These are phyloP conservation scores for Aureobasidium melanogenum DNA, from an alignment of 2,329 filamentous ascomycete genomes.

Conservation along the genomic window DNA sequence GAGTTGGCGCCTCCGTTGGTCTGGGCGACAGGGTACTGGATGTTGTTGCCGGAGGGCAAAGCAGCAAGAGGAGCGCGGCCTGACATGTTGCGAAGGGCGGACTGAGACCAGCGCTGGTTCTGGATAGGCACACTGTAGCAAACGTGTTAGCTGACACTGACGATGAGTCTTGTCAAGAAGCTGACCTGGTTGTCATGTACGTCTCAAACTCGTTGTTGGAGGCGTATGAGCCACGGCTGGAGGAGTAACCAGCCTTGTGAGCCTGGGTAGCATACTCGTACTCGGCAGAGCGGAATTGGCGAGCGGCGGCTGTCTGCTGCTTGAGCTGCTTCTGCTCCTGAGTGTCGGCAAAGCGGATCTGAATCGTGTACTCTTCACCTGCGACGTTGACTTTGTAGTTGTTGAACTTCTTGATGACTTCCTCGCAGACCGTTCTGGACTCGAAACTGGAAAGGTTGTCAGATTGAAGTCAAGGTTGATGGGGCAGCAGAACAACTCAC, in stretches of 20 bases:
- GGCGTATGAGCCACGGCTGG: conserved; percentile 2
- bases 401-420: conserved; percentile 80
- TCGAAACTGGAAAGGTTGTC: conserved; percentile 59
- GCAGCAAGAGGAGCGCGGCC: conserved; percentile 18
- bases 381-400: conserved; percentile 51
- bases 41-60: conserved; percentile 20
- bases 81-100: conserved; percentile 19
- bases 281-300: conserved; percentile 92
- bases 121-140: conserved; percentile 22
- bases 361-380: conserved; percentile 71
- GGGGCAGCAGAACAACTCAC: conserved; percentile 41
- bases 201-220: conserved; percentile 31
- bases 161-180: neutral
- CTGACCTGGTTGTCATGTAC: conserved; percentile 23
- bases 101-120: conserved; percentile 28
- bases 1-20: conserved; percentile 1
- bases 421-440: conserved; percentile 77
- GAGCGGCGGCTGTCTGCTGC: conserved; percentile 87
- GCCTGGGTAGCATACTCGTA: conserved; percentile 45
- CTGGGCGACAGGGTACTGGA: conserved; percentile 15
- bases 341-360: conserved; percentile 95
- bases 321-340: conserved; percentile 95
- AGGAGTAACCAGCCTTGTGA: conserved; percentile 22
- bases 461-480: conserved; percentile 13
- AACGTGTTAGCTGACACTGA: neutral